Percentiles rank a stretch among this genome's conserved stretches.
phyloP scores from a whole-genome alignment of 139 green algal genomes.

The Tetraselmis striata region DNA sequence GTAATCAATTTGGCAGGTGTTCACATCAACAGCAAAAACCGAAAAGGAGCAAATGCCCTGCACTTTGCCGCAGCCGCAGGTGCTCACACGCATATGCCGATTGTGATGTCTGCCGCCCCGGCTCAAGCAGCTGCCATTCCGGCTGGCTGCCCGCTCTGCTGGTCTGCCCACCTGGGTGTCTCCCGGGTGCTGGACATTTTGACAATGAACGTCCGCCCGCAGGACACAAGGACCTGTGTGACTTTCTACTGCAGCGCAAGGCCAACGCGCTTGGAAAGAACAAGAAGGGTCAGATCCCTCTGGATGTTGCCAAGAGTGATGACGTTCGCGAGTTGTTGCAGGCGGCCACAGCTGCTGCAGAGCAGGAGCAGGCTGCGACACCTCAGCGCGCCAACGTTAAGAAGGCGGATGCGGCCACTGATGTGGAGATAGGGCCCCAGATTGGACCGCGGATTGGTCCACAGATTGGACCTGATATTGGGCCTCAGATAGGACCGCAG shows the following conservation, averaged over 20 bases:
- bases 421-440: neutral
- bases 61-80: neutral
- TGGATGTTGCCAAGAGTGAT: conserved; percentile 7
- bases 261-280: neutral
- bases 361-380: neutral
- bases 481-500: neutral
- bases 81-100: too few relatives aligned
- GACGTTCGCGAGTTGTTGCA: neutral
- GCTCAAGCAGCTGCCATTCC: too few relatives aligned
- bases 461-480: neutral
- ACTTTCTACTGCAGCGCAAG: conserved; percentile 4
- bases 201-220: neutral
- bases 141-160: too few relatives aligned
- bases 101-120: too few relatives aligned
- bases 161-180: too few relatives aligned
- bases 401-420: too few relatives aligned
- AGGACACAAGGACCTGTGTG: neutral
- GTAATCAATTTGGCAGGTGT: too few relatives aligned
- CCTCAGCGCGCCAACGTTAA: too few relatives aligned
- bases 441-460: neutral
- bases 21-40: neutral
- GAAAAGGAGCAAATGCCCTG: conserved; percentile 2
- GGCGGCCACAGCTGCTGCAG: neutral
- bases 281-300: conserved; percentile 6
- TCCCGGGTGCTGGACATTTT: too few relatives aligned